Conservation (phyloP, 2,329 filamentous ascomycete genomes). For the Fusarium guadeloupense region DNA sequence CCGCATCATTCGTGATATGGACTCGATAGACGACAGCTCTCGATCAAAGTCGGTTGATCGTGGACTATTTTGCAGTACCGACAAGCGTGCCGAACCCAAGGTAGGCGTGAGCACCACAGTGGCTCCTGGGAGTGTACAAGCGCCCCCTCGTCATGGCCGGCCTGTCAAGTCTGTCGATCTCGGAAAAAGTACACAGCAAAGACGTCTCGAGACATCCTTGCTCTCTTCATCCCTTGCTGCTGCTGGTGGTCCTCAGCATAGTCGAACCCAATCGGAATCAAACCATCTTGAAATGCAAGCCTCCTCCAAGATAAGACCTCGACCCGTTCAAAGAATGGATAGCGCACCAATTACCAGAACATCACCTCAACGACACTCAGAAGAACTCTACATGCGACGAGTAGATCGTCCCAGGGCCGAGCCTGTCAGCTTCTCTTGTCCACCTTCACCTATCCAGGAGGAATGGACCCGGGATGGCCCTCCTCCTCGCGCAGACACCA, state of each 20-base stretch:
- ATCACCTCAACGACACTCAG: conserved; percentile 23
- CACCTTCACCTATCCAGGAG: conserved; percentile 58
- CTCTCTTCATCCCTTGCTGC: conserved; percentile 52
- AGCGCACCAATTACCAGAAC: conserved; percentile 34
- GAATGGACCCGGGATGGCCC: conserved; percentile 44
- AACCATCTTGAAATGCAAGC: conserved; percentile 48
- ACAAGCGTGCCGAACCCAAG: conserved; percentile 72
- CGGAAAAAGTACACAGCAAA: conserved; percentile 43
- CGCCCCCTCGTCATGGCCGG: conserved; percentile 54
- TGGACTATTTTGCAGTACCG: conserved; percentile 64
- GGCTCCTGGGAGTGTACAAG: conserved; percentile 68
- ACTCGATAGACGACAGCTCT: conserved; percentile 56
- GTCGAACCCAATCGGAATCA: conserved; percentile 56
- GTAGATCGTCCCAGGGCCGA: conserved; percentile 16
- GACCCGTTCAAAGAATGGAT: conserved; percentile 57
- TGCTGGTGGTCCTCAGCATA: conserved; percentile 53
- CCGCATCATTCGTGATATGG: conserved; percentile 54
- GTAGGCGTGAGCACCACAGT: conserved; percentile 70
- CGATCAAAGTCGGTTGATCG: conserved; percentile 72
- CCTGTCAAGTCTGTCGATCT: conserved; percentile 58
- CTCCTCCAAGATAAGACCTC: conserved; percentile 55
- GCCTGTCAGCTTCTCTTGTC: conserved; percentile 50
- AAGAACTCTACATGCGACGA: conserved; percentile 22
- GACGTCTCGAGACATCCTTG: conserved; percentile 49
- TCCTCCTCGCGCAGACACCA: conserved; percentile 52